Percentiles rank a stretch among this genome's conserved stretches.
Conservation (phyloP, 768 basidiomycete genomes). For the Austroboletus festivus region DNA sequence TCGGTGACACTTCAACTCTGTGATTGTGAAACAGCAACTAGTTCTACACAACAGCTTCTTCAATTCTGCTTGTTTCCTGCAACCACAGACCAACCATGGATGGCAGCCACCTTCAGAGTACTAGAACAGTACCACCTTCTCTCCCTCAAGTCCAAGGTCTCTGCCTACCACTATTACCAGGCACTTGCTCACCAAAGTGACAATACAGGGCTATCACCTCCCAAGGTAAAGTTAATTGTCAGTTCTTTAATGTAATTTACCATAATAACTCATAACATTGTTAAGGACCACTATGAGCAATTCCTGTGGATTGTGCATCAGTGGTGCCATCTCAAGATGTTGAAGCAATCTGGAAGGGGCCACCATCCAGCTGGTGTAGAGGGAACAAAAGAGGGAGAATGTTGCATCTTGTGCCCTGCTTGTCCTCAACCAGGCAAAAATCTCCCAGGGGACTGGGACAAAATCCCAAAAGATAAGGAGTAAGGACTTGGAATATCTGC, state of each 20-base stretch:
- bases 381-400: constrained; percentile 22
- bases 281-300: constrained; percentile 13
- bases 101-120: constrained; percentile 5
- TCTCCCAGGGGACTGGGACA: constrained; percentile 19
- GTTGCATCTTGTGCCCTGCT: constrained; percentile 24
- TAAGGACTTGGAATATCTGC: too few relatives aligned
- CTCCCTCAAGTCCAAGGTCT: constrained; percentile 26
- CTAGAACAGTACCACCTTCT: constrained; percentile 3
- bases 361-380: constrained; percentile 22
- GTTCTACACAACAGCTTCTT: constrained; percentile 11
- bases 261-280: background rate
- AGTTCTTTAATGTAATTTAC: background rate
- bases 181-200: constrained; percentile 22
- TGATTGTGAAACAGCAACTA: background rate
- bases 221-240: constrained; percentile 4
- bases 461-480: background rate
- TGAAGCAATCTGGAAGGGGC: constrained; percentile 6
- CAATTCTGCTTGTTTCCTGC: constrained; percentile 30
- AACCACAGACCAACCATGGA: constrained; percentile 26
- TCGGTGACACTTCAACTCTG: background rate
- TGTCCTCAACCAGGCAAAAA: constrained; percentile 31
- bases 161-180: constrained; percentile 30
- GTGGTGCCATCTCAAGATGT: constrained; percentile 21
- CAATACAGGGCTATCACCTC: constrained; percentile 21
- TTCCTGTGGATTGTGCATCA: constrained; percentile 15